Base-by-base conservation (phyloP, 2,329 filamentous ascomycete species). In the Neophaeococcomyces mojaviensis region DNA sequence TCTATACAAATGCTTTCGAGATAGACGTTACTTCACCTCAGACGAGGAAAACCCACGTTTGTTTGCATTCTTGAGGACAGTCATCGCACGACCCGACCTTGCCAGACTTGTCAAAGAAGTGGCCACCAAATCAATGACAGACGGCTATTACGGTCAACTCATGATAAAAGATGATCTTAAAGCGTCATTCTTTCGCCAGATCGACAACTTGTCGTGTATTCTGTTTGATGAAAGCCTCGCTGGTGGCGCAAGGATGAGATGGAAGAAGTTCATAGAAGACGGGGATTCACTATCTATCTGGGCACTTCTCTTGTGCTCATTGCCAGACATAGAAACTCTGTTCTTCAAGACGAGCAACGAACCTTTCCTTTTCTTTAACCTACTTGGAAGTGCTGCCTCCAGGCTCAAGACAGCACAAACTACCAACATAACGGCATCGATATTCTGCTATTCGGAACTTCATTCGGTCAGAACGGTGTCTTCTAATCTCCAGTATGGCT, bases 71-170 rank as follows among this genome's bases (percentile, higher is more conserved):
- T 8, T 41, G 13, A 41, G 15, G 26, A 41, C 24, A 8, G 33
- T 41, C n/a, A 7, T 41, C 39, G 22, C 39, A 16, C 39, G 26
- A 12, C 39, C 26, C 13, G 39, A 41, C 24, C 26, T 31, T 26
- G 39, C 39, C 3, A 24, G 19, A 32, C 22, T 31, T n/a, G 39
- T 41, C 39, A 41, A 41, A 15, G 18, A 38, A n/a, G 16, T 38
- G 4, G 8, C 16, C 16, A 38, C 18, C 8, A 6, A 6, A 5
- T 6, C 13, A 20, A 22, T 38, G 16, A n/a, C 35, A 9, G 8
- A 3, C 9, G 39, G 13, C 15, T 18, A 4, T 30, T 5, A 4
- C 38, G 38, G 13, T 13, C 19, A n/a, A 15, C 13, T 28, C 22
- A 26, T 30, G 8, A 40, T 18, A 16, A 15, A 10, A 12, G 8